Evolutionary conservation across 169 alveolate genomes (phyloP).

Genomic region (Pseudocohnilembus persalinus): DNA sequence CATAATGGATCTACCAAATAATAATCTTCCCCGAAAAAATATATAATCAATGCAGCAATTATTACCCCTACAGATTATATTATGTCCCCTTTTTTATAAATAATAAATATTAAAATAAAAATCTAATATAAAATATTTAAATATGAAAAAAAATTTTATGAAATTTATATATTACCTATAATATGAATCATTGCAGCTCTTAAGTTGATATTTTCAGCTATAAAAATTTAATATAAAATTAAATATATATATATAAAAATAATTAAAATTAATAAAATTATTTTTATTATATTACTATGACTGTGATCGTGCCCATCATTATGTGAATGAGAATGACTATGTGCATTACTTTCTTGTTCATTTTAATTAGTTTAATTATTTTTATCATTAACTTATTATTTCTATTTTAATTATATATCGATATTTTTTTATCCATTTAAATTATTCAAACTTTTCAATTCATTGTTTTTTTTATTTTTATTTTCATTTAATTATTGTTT

Average conservation of each 20-base stretch:
- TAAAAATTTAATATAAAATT: no score
- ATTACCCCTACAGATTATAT: conserved; percentile 93
- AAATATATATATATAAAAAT: no score
- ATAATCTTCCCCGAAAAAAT: conserved; percentile 57
- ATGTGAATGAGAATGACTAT: conserved; percentile 1
- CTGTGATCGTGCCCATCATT: conserved; percentile 8
- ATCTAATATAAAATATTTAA: no score
- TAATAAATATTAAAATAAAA: no score
- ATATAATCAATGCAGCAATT: conserved; percentile 91
- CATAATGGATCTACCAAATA: conserved; percentile 94
- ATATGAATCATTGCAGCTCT: conserved; percentile 94
- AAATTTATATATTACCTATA: conserved; percentile 29
- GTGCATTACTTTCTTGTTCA: no score
- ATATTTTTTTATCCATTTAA: no score
- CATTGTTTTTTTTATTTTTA: background rate
- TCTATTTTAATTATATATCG: no score
- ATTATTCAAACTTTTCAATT: no score
- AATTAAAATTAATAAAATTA: no score
- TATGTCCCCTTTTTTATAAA: conserved; percentile 84
- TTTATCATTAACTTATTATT: no score
- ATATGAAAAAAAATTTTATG: background rate
- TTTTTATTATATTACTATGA: background rate
- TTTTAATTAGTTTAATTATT: no score
- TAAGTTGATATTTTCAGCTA: conserved; percentile 83
- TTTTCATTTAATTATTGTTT: background rate